These are phyloP conservation scores for Cerioporus squamosus DNA, from an alignment of 1,284 basidiomycete genomes.

Conservation along the genomic window DNA sequence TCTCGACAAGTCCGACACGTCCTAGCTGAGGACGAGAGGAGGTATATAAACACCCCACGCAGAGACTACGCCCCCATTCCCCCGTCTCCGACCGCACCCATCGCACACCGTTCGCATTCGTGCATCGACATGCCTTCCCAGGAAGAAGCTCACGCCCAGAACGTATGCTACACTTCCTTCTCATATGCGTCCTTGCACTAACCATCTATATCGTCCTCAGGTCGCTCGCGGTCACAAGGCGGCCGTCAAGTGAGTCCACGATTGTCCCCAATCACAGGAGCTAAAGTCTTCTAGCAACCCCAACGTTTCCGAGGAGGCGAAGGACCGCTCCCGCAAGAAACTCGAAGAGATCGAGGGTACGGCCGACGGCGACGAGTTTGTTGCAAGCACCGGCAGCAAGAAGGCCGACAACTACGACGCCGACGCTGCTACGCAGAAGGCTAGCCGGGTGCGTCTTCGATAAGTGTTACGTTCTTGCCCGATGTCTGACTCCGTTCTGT, in stretches of 20 bases:
- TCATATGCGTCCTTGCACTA: neutral
- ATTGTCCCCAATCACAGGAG: neutral
- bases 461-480: no score
- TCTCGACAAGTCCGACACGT: neutral
- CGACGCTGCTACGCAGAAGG: constrained; percentile 5
- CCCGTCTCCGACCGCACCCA: neutral
- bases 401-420: constrained; percentile 16
- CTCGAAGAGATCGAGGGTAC: constrained; percentile 37
- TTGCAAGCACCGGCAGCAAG: constrained; percentile 15
- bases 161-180: neutral
- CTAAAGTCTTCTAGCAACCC: constrained; percentile 33
- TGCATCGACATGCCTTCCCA: constrained; percentile 5
- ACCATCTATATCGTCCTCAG: neutral
- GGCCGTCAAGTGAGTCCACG: constrained; percentile 27
- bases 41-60: no score
- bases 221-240: constrained; percentile 31
- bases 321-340: constrained; percentile 42
- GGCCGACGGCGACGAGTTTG: constrained; percentile 18
- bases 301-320: constrained; percentile 45
- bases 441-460: neutral
- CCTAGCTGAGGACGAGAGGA: no score
- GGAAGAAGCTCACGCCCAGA: constrained; percentile 14
- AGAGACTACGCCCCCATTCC: neutral
- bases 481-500: no score
- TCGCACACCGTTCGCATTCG: neutral